Conservation (phyloP, 2,329 filamentous ascomycete species). For the Teratosphaeria zuluensis region DNA sequence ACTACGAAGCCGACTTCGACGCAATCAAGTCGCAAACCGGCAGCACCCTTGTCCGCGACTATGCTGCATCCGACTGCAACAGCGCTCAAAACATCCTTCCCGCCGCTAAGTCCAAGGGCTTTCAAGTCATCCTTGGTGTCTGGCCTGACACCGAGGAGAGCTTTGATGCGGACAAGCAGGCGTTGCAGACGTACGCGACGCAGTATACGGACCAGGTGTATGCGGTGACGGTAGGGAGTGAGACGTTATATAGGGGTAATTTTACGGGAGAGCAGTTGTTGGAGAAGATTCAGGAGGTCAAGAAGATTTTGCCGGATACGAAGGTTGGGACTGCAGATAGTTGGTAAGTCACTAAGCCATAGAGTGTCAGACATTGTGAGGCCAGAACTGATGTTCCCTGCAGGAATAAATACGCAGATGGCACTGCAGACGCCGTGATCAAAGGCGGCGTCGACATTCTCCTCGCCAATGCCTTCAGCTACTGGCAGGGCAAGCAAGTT, state of each 20-base stretch:
- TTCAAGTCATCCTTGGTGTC: conserved; percentile 61
- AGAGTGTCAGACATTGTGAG: neutral
- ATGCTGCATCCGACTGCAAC: conserved; percentile 58
- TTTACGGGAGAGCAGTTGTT: conserved; percentile 53
- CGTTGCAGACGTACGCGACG: conserved; percentile 41
- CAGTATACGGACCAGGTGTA: conserved; percentile 51
- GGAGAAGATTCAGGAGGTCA: conserved; percentile 52
- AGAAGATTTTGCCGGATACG: conserved; percentile 42
- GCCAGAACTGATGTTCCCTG: too few species aligned
- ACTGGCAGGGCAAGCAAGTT: conserved; percentile 56
- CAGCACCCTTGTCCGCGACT: conserved; percentile 53
- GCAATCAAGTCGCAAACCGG: conserved; percentile 44
- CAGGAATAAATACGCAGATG: conserved; percentile 56
- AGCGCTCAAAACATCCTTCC: conserved; percentile 53
- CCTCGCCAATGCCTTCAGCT: conserved; percentile 60
- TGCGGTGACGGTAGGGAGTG: conserved; percentile 61
- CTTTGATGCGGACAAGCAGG: conserved; percentile 51
- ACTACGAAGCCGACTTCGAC: conserved; percentile 59
- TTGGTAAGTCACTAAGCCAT: conserved; percentile 34
- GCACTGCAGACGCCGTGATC: conserved; percentile 56
- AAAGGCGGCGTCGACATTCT: conserved; percentile 50
- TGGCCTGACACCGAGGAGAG: conserved; percentile 56
- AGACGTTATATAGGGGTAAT: conserved; percentile 60
- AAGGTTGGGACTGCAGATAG: conserved; percentile 60
- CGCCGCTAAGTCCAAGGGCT: conserved; percentile 53